Evolutionary conservation across 2,329 filamentous ascomycete species (phyloP).

Genomic region (Fusarium sp.): DNA sequence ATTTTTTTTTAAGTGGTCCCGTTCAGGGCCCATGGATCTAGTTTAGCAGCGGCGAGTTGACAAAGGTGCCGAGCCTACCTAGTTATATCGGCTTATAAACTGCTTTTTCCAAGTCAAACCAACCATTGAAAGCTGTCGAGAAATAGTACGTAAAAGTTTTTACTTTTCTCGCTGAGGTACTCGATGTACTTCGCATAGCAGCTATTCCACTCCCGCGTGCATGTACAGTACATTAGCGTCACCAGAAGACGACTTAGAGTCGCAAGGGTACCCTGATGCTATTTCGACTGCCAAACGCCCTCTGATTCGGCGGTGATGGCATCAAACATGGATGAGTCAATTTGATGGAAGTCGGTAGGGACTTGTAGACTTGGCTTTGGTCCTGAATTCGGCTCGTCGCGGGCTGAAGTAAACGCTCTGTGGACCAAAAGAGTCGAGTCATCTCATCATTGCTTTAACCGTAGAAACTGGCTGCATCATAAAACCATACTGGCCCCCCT

Average conservation of each 20-base stretch:
- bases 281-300: conserved; percentile 6
- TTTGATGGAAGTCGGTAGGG: conserved; percentile 42
- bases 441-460: conserved; percentile 38
- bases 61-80: conserved; percentile 22
- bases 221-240: conserved; percentile 20
- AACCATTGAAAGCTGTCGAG: conserved; percentile 31
- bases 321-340: conserved; percentile 40
- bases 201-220: conserved; percentile 23
- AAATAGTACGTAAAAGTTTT: conserved; percentile 37
- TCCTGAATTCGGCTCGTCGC: conserved; percentile 44
- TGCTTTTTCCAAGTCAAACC: conserved; percentile 15
- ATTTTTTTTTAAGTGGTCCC: conserved; percentile 30
- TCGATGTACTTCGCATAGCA: not conserved
- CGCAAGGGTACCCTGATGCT: conserved; percentile 36
- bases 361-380: conserved; percentile 31
- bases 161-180: conserved; percentile 5
- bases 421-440: conserved; percentile 19
- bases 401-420: conserved; percentile 21
- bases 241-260: conserved; percentile 21
- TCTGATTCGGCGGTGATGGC: conserved; percentile 32
- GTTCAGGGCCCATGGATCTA: conserved; percentile 24
- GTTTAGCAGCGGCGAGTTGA: conserved; percentile 29
- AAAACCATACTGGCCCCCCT: conserved; percentile 34
- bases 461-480: conserved; percentile 27
- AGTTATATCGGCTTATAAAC: conserved; percentile 17